Conservation (phyloP, 2,329 filamentous ascomycete genomes). For the Epichloe bromicola region DNA sequence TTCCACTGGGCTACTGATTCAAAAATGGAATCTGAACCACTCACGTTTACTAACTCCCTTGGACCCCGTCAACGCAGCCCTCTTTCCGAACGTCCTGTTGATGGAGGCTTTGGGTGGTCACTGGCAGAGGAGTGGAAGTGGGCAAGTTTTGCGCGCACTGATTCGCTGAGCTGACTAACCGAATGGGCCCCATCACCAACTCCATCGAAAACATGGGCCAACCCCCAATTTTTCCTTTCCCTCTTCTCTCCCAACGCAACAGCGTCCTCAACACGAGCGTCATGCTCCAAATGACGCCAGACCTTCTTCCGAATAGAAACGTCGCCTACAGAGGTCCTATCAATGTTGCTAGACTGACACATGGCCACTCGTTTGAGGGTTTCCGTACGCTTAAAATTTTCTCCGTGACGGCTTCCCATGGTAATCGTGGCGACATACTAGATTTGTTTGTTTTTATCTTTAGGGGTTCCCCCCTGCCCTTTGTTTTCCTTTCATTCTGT, state of each 20-base stretch:
- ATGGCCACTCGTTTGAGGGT: slow-evolving; percentile 31
- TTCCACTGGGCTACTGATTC: no score
- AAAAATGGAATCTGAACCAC: no score
- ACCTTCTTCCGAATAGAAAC: slow-evolving; percentile 14
- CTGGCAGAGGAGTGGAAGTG: no score
- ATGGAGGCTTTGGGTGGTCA: no score
- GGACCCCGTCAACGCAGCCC: no score
- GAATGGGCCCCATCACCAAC: background rate
- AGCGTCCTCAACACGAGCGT: slow-evolving; percentile 14
- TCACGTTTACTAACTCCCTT: no score
- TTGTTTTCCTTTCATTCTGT: no score
- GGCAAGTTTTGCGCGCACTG: no score
- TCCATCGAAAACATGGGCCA: background rate
- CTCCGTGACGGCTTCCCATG: slow-evolving; percentile 30
- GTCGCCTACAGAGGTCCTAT: slow-evolving; percentile 8
- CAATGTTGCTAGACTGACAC: slow-evolving; percentile 23
- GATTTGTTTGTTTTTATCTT: no score
- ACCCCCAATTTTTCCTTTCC: slow-evolving; percentile 2
- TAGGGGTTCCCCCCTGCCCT: no score
- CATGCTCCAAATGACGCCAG: slow-evolving; percentile 6
- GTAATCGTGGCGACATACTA: slow-evolving; percentile 27
- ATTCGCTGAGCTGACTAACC: slow-evolving; percentile 1
- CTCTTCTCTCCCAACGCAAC: slow-evolving; percentile 10
- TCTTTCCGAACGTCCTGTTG: no score
- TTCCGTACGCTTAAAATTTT: slow-evolving; percentile 13